Base-by-base conservation (phyloP, 257 asterid species). In the Pogostemon cablin region DNA sequence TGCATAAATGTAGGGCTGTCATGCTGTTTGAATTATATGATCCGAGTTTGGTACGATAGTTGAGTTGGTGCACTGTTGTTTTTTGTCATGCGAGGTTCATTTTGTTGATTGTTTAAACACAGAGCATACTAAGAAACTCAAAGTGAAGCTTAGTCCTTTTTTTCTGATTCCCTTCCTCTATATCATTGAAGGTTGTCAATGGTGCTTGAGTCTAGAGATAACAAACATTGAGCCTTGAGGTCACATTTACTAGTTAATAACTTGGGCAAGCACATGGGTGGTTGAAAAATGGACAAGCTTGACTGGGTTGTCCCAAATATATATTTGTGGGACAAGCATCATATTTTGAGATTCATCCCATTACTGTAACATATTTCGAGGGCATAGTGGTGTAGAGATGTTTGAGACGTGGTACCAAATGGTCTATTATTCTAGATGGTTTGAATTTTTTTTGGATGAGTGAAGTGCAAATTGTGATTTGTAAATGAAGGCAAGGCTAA, bases 11-110 rank as follows among this genome's bases (percentile, higher is more conserved):
- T 50, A 41, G 46, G 32, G 25, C 38, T 12, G 7, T 54, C 43
- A 70, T 60, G 59, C 57, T 61, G 39, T 35, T 52, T 72, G 77
- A 61, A 69, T 53, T 40, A 12, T 53, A 15, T 69, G 12, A 70
- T 67, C 41, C 40, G 62, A 38, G 62, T 65, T 42, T 9, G 60
- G 72, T 48, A 11, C 34, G 55, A 61, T 50, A 25, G 39, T 40
- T 60, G 65, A 25, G 32, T 40, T n/a, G 15, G 64, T 54, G 44
- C 55, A 8, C 44, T 55, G 71, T 68, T 41, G 1, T 65, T 62
- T 10, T 76, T n/a, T 68, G 17, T 42, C 67, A 11, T 42, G 71
- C 58, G 8, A 25, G 59, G 52, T 37, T 66, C 17, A 43, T 54
- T 39, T 10, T 41, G 8, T 59, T 47, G 73, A 15, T 54, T 20